A percentile compares a stretch with the other conserved stretches of the same genome.
Conservation (phyloP, 2,329 filamentous ascomycete species). For the Phialemoniopsis sp. region DNA sequence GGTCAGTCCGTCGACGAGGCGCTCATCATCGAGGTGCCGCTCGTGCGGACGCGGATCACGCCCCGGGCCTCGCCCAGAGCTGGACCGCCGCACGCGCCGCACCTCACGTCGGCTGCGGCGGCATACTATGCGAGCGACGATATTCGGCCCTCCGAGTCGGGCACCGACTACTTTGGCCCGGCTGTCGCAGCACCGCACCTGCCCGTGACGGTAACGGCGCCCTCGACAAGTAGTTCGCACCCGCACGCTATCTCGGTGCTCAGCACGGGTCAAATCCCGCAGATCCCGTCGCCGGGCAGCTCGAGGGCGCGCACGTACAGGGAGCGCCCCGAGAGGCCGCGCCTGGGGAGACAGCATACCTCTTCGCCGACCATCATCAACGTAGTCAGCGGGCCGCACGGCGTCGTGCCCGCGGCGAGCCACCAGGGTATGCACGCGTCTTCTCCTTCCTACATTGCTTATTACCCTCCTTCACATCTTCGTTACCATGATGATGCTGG, state of each 20-base stretch:
- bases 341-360: constrained; percentile 68
- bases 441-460: constrained; percentile 31
- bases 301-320: constrained; percentile 50
- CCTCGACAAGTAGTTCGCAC: constrained; percentile 23
- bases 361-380: constrained; percentile 73
- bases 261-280: constrained; percentile 73
- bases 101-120: constrained; percentile 45
- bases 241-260: constrained; percentile 65
- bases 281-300: constrained; percentile 78
- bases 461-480: constrained; percentile 18
- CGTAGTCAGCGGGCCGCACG: constrained; percentile 37
- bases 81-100: constrained; percentile 36
- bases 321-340: constrained; percentile 55
- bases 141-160: constrained; percentile 38
- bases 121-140: constrained; percentile 27
- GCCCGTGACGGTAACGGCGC: constrained; percentile 31
- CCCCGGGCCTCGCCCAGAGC: constrained; percentile 74
- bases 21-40: constrained; percentile 81
- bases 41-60: constrained; percentile 50
- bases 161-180: constrained; percentile 80
- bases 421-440: constrained; percentile 31
- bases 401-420: constrained; percentile 28
- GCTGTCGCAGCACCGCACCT: constrained; percentile 18
- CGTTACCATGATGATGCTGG: no score
- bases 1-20: constrained; percentile 88